phyloP scores from a whole-genome alignment of 1,284 basidiomycete genomes.

The Cryptococcus sp. region DNA sequence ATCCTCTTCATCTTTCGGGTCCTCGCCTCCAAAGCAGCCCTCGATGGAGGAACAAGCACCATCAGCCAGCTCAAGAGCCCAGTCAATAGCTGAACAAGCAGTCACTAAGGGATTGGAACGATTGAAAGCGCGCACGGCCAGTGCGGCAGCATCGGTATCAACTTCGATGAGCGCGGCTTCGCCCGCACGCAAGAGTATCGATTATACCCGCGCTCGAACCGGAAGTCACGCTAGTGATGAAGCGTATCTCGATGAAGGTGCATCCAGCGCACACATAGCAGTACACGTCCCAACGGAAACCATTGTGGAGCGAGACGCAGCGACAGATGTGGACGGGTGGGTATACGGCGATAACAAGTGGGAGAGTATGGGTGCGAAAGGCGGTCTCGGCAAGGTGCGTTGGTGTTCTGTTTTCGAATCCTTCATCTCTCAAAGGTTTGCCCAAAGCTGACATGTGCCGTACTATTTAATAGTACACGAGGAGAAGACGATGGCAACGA shows the following conservation, averaged over 20 bases:
- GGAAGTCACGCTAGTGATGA: slow-evolving; percentile 36
- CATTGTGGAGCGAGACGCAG: slow-evolving; percentile 39
- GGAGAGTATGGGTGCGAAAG: slow-evolving; percentile 74
- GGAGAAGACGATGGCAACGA: slow-evolving; percentile 78
- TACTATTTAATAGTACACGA: slow-evolving; percentile 70
- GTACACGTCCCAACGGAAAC: slow-evolving; percentile 22
- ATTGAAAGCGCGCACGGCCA: slow-evolving; percentile 44
- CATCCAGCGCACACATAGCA: slow-evolving; percentile 1
- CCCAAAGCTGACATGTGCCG: slow-evolving; percentile 1
- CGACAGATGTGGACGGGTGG: slow-evolving; percentile 88
- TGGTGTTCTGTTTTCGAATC: neutral
- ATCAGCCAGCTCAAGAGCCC: slow-evolving; percentile 26
- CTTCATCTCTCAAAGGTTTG: neutral
- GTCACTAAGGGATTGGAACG: slow-evolving; percentile 53
- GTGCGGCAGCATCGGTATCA: neutral
- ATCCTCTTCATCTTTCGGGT: slow-evolving; percentile 17
- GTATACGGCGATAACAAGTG: slow-evolving; percentile 95
- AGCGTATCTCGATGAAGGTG: slow-evolving; percentile 2
- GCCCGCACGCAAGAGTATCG: slow-evolving; percentile 21
- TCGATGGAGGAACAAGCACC: slow-evolving; percentile 11
- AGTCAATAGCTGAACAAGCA: slow-evolving; percentile 52
- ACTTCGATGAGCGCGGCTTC: slow-evolving; percentile 1
- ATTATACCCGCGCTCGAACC: slow-evolving; percentile 24
- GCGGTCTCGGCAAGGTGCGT: slow-evolving; percentile 77
- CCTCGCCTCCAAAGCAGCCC: slow-evolving; percentile 14